Conservation (phyloP, 306 rosid species). For the Begonia masoniana region DNA sequence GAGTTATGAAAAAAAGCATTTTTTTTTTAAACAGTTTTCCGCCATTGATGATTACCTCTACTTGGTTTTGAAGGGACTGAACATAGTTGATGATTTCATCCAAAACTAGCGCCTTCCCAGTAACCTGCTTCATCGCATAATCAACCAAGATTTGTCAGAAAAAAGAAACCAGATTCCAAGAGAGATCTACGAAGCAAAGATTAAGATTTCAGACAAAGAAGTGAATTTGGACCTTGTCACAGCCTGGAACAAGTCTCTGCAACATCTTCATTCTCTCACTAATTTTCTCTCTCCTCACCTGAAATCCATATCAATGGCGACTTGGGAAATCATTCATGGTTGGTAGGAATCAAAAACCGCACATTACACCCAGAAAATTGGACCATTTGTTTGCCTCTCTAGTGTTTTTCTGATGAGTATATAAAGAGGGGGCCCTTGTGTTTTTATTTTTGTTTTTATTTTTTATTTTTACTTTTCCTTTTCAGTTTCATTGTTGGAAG, state of each 20-base stretch:
- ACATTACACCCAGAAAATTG: no score
- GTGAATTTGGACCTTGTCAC: slow-evolving; percentile 52
- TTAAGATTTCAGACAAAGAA: neutral
- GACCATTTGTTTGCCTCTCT: no score
- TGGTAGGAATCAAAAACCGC: no score
- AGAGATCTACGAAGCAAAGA: slow-evolving; percentile 5
- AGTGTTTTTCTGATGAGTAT: no score
- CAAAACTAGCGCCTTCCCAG: slow-evolving; percentile 95
- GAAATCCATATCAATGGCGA: slow-evolving; percentile 9
- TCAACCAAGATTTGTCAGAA: slow-evolving; percentile 32
- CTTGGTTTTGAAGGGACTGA: slow-evolving; percentile 95
- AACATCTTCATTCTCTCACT: slow-evolving; percentile 88
- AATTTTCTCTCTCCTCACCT: slow-evolving; percentile 95
- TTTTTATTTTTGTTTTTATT: no score
- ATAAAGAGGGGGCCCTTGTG: no score
- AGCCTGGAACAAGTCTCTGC: slow-evolving; percentile 86
- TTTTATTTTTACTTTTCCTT: no score
- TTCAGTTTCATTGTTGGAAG: no score
- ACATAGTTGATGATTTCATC: slow-evolving; percentile 98
- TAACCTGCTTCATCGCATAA: slow-evolving; percentile 40
- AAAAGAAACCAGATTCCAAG: neutral
- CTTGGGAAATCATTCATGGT: no score
- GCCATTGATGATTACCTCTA: slow-evolving; percentile 47
- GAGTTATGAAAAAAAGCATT: neutral
- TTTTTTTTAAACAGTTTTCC: no score